phyloP scores from a whole-genome alignment of 805 yeast genomes.

The Yamadazyma ubonensis region DNA sequence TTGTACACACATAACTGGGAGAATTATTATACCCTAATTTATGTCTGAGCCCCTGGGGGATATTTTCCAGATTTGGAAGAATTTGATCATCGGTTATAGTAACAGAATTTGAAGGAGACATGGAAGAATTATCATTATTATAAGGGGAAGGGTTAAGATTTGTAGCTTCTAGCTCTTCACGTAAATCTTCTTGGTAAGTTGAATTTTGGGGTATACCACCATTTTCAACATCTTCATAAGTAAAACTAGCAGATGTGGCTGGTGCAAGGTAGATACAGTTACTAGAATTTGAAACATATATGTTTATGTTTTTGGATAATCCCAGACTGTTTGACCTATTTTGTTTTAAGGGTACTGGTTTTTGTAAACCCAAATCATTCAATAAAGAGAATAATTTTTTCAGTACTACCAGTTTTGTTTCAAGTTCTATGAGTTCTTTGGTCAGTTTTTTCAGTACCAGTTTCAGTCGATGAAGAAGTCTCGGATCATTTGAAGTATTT shows the following conservation, averaged over 20 bases:
- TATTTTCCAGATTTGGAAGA: conserved; percentile 1
- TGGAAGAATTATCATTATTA: neutral
- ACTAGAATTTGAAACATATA: conserved; percentile 39
- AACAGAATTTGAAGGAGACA: conserved; percentile 7
- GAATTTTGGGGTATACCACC: conserved; percentile 27
- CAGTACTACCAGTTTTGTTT: conserved; percentile 35
- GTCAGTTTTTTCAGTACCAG: conserved; percentile 26
- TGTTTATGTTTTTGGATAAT: conserved; percentile 26
- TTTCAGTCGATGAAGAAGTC: conserved; percentile 15
- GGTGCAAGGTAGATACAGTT: conserved; percentile 42
- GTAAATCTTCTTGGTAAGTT: neutral
- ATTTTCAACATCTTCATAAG: conserved; percentile 44
- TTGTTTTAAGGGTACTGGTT: conserved; percentile 37
- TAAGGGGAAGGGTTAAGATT: neutral
- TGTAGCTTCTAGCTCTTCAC: neutral
- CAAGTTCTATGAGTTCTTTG: conserved; percentile 39
- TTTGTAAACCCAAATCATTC: conserved; percentile 39
- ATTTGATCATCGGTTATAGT: conserved; percentile 4
- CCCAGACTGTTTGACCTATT: conserved; percentile 24
- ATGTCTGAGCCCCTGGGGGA: conserved; percentile 16
- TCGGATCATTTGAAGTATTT: conserved; percentile 4
- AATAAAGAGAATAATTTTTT: conserved; percentile 31
- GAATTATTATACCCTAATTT: conserved; percentile 27
- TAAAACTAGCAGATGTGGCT: conserved; percentile 37
- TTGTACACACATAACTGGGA: conserved; percentile 37